These are phyloP conservation scores for Plasmodium adleri DNA, from an alignment of 169 alveolate genomes.

Conservation along the genomic window DNA sequence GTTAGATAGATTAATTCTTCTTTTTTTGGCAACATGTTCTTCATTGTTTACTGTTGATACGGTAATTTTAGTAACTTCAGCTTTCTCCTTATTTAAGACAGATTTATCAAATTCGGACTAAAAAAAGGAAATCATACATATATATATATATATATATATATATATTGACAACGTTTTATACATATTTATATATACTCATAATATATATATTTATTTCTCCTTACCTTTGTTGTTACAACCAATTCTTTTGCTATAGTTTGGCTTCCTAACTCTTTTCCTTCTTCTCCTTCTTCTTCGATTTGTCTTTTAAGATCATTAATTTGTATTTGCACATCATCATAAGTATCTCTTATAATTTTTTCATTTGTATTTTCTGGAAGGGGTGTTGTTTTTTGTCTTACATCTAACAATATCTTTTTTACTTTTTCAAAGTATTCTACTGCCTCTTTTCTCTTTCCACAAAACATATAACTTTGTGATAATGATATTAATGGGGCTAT, in stretches of 20 bases:
- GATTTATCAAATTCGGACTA: conserved; percentile 74
- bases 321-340: conserved; percentile 75
- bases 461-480: conserved; percentile 74
- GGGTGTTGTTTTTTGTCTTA: conserved; percentile 70
- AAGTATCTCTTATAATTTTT: conserved; percentile 65
- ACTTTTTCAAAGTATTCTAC: conserved; percentile 67
- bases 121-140: background rate
- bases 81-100: conserved; percentile 24
- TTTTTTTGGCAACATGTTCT: conserved; percentile 39
- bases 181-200: background rate
- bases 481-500: conserved; percentile 67
- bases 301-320: conserved; percentile 66
- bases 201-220: background rate
- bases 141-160: no score
- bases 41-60: conserved; percentile 29
- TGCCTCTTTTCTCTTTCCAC: conserved; percentile 72
- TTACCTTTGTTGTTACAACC: conserved; percentile 62
- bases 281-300: conserved; percentile 73
- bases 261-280: conserved; percentile 55
- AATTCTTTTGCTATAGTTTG: conserved; percentile 60
- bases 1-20: conserved; percentile 66
- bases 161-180: no score
- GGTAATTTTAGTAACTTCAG: conserved; percentile 46
- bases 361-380: conserved; percentile 61
- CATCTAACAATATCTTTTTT: conserved; percentile 48